phyloP scores from a whole-genome alignment of 2,329 filamentous ascomycete genomes.

The Botrytis tulipae region DNA sequence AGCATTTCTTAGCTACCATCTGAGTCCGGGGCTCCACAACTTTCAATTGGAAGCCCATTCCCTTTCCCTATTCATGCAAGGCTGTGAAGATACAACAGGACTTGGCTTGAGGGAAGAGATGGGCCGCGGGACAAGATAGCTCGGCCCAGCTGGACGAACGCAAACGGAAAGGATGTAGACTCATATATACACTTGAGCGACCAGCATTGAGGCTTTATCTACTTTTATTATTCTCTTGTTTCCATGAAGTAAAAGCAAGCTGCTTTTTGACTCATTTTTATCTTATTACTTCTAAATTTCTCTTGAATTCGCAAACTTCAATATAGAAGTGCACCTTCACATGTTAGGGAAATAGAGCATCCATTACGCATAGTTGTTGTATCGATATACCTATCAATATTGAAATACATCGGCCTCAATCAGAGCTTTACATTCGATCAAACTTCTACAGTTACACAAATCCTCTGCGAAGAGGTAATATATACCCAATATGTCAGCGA shows the following conservation, averaged over 20 bases:
- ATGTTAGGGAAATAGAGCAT: neutral
- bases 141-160: conserved; percentile 13
- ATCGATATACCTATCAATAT: neutral
- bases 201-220: neutral
- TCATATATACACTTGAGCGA: conserved; percentile 15
- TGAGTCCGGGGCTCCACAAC: conserved; percentile 5
- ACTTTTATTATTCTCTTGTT: neutral
- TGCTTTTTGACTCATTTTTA: neutral
- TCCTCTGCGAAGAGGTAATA: neutral
- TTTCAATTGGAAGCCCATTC: conserved; percentile 5
- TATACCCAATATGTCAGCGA: conserved; percentile 53
- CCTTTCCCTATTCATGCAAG: conserved; percentile 18
- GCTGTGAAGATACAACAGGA: conserved; percentile 7
- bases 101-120: neutral
- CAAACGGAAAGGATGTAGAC: conserved; percentile 9
- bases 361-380: neutral
- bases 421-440: neutral
- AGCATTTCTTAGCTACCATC: conserved; percentile 4
- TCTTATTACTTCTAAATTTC: neutral
- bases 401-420: neutral
- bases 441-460: neutral
- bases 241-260: neutral
- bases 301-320: neutral
- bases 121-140: conserved; percentile 19
- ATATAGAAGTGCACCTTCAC: conserved; percentile 7